Percentiles rank a stretch among this genome's conserved stretches.
Conservation (phyloP, 345 rosid genomes). For the Bruguiera parviflora region DNA sequence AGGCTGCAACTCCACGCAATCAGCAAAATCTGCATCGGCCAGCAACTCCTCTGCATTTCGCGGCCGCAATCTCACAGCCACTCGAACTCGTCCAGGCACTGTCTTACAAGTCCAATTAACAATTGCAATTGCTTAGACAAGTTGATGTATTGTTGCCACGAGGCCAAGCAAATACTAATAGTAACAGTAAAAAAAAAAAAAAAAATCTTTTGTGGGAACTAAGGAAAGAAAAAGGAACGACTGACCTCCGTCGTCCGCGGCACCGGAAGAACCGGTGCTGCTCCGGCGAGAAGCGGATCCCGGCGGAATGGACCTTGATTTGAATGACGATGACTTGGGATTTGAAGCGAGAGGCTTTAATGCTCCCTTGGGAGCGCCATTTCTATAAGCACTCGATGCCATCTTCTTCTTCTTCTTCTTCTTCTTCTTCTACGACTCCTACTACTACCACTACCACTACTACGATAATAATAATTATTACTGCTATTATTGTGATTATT, state of each 20-base stretch:
- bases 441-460: neutral
- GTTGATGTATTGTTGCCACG: neutral
- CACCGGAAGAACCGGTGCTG: conserved; percentile 46
- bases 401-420: conserved; percentile 14
- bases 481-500: neutral
- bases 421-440: neutral
- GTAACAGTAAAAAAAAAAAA: neutral
- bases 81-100: conserved; percentile 37
- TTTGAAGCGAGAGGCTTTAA: conserved; percentile 48
- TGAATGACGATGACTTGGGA: conserved; percentile 65
- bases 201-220: neutral
- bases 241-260: conserved; percentile 66
- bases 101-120: neutral
- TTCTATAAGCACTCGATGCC: conserved; percentile 58
- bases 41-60: conserved; percentile 73
- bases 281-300: conserved; percentile 61
- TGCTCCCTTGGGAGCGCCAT: conserved; percentile 47
- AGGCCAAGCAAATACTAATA: too few relatives aligned
- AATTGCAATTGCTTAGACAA: neutral
- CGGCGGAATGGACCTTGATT: conserved; percentile 51
- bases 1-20: conserved; percentile 48
- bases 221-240: neutral
- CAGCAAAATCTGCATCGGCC: conserved; percentile 96
- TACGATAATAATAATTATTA: neutral
- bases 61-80: conserved; percentile 65